Conservation (phyloP, 2,329 filamentous ascomycete species). For the Aureobasidium melanogenum region DNA sequence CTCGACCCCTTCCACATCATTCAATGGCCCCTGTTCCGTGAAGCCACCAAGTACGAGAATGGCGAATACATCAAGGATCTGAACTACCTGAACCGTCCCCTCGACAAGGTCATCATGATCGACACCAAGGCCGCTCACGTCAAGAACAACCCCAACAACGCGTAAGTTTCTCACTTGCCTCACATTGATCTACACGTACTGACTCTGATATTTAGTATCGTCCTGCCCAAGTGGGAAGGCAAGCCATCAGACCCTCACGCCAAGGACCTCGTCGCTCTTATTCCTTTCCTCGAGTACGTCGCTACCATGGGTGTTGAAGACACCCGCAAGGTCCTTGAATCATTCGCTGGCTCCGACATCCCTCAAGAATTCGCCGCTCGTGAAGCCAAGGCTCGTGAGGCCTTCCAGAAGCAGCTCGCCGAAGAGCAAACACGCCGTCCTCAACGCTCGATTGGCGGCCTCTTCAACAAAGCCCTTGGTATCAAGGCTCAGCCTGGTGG, state of each 20-base stretch:
- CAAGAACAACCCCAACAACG: slow-evolving; percentile 89
- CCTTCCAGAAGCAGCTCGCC: slow-evolving; percentile 71
- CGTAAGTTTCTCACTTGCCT: slow-evolving; percentile 27
- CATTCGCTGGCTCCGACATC: slow-evolving; percentile 69
- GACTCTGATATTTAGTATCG: slow-evolving; percentile 39
- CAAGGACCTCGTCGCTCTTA: slow-evolving; percentile 75
- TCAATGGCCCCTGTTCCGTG: slow-evolving; percentile 87
- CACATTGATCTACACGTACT: neutral
- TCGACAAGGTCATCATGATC: slow-evolving; percentile 90
- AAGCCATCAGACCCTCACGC: slow-evolving; percentile 56
- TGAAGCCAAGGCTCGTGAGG: slow-evolving; percentile 74
- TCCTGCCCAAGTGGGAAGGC: slow-evolving; percentile 84
- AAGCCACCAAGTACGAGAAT: slow-evolving; percentile 94
- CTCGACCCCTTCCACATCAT: slow-evolving; percentile 92
- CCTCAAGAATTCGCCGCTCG: slow-evolving; percentile 82
- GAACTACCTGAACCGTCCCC: slow-evolving; percentile 92
- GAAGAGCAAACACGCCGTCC: slow-evolving; percentile 57
- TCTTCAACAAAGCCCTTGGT: slow-evolving; percentile 54
- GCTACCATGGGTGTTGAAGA: slow-evolving; percentile 88
- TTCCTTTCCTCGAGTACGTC: slow-evolving; percentile 96
- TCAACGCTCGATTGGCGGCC: slow-evolving; percentile 53
- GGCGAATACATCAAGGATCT: slow-evolving; percentile 98
- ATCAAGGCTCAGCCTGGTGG: slow-evolving; percentile 63
- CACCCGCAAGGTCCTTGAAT: slow-evolving; percentile 47
- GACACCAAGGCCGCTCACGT: slow-evolving; percentile 79